Conservation (phyloP, 805 yeast species). For the Blastobotrys peoriensis region DNA sequence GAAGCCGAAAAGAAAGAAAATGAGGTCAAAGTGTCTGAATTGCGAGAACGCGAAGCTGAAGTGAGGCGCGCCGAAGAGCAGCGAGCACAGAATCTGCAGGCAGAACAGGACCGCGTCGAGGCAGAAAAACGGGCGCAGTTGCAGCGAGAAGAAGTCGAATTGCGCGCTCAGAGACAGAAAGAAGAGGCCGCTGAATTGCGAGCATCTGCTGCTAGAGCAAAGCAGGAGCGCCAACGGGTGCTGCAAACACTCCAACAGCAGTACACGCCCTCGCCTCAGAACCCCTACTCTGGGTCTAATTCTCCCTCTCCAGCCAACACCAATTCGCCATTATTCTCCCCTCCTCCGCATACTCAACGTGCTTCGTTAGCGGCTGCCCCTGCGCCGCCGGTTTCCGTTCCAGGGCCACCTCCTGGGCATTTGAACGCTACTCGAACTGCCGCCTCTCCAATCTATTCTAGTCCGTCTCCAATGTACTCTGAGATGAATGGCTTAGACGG, state of each 20-base stretch:
- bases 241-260: slow-evolving; percentile 8
- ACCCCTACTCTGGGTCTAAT: neutral
- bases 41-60: slow-evolving; percentile 28
- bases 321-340: too few relatives aligned
- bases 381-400: too few relatives aligned
- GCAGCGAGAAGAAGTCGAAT: slow-evolving; percentile 6
- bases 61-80: slow-evolving; percentile 23
- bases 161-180: slow-evolving; percentile 13
- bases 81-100: slow-evolving; percentile 12
- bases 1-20: slow-evolving; percentile 23
- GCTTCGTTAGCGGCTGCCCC: too few relatives aligned
- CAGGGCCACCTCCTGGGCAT: too few relatives aligned
- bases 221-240: neutral
- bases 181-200: slow-evolving; percentile 8
- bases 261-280: neutral
- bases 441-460: too few relatives aligned
- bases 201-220: slow-evolving; percentile 1
- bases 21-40: too few relatives aligned
- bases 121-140: slow-evolving; percentile 7
- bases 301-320: slow-evolving; percentile 2
- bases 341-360: too few relatives aligned
- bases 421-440: too few relatives aligned
- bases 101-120: slow-evolving; percentile 9
- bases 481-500: too few relatives aligned
- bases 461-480: too few relatives aligned